These are phyloP conservation scores for Lichtheimia hyalospora DNA, from an alignment of 371 early-diverging fungal genomes.

Conservation along the genomic window DNA sequence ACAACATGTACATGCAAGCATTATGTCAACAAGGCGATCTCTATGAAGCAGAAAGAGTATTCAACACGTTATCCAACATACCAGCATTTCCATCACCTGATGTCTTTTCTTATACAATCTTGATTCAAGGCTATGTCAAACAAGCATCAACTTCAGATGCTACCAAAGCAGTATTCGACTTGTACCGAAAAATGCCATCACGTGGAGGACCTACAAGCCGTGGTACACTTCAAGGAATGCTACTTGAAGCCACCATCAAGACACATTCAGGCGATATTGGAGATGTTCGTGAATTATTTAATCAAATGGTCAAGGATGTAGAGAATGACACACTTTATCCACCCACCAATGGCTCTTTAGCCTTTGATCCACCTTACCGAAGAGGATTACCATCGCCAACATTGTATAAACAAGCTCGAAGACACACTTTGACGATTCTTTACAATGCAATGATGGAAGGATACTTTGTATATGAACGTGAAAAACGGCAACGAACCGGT, in stretches of 20 bases:
- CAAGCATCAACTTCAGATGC: slow-evolving; percentile 13
- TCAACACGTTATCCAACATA: slow-evolving; percentile 22
- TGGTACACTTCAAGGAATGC: slow-evolving; percentile 25
- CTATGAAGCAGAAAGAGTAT: slow-evolving; percentile 23
- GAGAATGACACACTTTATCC: neutral
- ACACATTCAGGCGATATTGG: slow-evolving; percentile 9
- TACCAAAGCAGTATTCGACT: slow-evolving; percentile 8
- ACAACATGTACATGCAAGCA: slow-evolving; percentile 31
- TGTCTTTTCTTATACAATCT: slow-evolving; percentile 37
- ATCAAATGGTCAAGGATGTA: slow-evolving; percentile 18
- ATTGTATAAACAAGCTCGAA: neutral
- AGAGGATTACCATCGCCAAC: neutral
- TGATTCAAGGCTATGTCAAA: slow-evolving; percentile 37
- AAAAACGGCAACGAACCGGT: slow-evolving; percentile 5
- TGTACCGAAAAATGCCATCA: slow-evolving; percentile 21
- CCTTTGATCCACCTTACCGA: neutral
- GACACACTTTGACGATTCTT: slow-evolving; percentile 11
- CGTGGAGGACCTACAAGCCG: slow-evolving; percentile 18
- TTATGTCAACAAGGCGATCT: slow-evolving; percentile 27
- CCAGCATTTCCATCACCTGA: slow-evolving; percentile 38
- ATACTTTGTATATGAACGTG: slow-evolving; percentile 34
- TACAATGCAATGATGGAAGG: slow-evolving; percentile 51
- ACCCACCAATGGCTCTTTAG: neutral
- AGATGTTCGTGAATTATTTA: slow-evolving; percentile 15
- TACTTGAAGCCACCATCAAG: slow-evolving; percentile 30